These are phyloP conservation scores for Aurantiochytrium sp. DNA, from an alignment of 108 stramenopile genomes.

Conservation along the genomic window DNA sequence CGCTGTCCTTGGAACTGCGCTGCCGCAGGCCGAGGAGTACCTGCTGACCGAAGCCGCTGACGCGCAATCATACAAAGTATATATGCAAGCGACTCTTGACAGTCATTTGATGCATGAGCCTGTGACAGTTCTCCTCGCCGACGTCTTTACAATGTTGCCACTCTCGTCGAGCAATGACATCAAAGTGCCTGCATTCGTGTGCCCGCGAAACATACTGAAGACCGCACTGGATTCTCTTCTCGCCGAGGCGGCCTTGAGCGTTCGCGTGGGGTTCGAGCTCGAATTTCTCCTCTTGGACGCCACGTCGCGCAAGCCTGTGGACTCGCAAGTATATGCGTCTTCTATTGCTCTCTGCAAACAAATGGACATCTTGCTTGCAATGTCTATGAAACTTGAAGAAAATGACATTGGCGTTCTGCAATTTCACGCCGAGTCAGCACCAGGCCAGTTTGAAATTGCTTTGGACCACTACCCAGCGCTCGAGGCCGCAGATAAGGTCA, in stretches of 20 bases:
- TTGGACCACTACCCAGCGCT: background rate
- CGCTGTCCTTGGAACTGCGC: background rate
- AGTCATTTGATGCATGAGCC: too few species aligned
- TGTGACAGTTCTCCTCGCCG: too few species aligned
- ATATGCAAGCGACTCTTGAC: background rate
- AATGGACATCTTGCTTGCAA: background rate
- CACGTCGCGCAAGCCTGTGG: background rate
- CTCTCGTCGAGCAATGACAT: too few species aligned
- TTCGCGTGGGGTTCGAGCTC: background rate
- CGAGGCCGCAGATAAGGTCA: background rate
- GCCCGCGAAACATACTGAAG: background rate
- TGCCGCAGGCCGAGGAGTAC: background rate
- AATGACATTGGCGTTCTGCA: background rate
- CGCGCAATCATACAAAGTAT: background rate
- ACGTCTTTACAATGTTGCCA: too few species aligned
- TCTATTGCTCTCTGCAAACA: background rate
- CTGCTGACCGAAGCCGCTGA: background rate
- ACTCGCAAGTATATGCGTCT: background rate
- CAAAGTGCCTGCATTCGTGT: background rate
- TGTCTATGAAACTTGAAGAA: background rate
- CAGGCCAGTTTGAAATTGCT: background rate
- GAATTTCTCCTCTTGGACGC: background rate
- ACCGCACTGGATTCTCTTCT: background rate
- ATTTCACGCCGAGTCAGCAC: background rate
- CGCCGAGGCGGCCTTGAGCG: background rate